phyloP scores from a whole-genome alignment of 345 rosid species.

The Linum trigynum region DNA sequence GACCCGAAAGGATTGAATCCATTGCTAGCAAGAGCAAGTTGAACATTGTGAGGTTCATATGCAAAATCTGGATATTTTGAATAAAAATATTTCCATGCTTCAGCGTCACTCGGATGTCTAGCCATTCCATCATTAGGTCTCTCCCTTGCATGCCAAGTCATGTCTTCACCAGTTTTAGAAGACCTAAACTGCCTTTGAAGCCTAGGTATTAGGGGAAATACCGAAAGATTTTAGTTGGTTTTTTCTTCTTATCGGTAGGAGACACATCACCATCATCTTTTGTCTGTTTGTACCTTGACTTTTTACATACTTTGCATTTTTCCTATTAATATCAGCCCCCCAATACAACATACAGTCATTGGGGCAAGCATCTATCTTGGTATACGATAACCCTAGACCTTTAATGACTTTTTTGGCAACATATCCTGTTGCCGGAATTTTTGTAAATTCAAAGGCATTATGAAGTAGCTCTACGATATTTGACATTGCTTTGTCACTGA shows the following conservation, averaged over 20 bases:
- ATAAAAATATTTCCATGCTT: not conserved
- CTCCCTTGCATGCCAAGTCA: slow-evolving; percentile 11
- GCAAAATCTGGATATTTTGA: not conserved
- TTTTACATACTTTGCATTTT: not conserved
- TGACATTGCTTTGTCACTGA: slow-evolving; percentile 8
- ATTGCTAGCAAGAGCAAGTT: not conserved
- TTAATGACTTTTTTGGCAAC: slow-evolving; percentile 5
- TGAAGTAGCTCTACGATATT: slow-evolving; percentile 9
- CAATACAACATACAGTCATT: slow-evolving; percentile 11
- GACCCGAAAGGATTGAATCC: not conserved
- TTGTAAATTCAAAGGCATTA: not conserved
- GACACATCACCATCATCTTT: not conserved
- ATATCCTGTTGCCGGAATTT: not conserved
- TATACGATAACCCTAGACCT: slow-evolving; percentile 5
- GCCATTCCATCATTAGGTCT: not conserved
- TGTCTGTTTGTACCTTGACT: not conserved
- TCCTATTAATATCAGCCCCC: not conserved
- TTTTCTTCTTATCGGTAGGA: not conserved
- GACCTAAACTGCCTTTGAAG: slow-evolving; percentile 11
- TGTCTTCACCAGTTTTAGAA: not conserved
- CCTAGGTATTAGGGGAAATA: slow-evolving; percentile 8
- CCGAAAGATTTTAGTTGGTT: not conserved
- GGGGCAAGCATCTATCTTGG: slow-evolving; percentile 10
- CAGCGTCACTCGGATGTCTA: not conserved
- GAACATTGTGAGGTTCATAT: not conserved